Conservation (phyloP, 768 basidiomycete genomes). For the Podaxis rugospora region DNA sequence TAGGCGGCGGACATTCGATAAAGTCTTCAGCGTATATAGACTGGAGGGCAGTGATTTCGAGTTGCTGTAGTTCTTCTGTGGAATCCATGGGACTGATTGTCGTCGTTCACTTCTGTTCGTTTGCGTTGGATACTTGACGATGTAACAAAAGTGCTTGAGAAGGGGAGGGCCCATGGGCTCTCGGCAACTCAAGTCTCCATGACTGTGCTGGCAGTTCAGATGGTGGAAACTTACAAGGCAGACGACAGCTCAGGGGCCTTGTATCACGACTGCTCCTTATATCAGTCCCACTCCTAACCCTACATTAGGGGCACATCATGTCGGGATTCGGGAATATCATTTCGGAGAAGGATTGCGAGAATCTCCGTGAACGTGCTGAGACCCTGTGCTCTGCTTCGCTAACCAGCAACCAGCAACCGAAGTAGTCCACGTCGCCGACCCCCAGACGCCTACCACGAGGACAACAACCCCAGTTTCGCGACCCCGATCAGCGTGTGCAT, state of each 20-base stretch:
- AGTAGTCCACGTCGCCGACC: too few species aligned
- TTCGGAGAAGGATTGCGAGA: too few species aligned
- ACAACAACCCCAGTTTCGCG: too few species aligned
- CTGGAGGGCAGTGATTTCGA: conserved; percentile 74
- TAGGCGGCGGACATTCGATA: conserved; percentile 66
- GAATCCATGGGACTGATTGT: conserved; percentile 56
- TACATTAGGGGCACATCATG: background rate
- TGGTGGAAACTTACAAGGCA: background rate
- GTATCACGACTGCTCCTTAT: background rate
- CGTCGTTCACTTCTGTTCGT: conserved; percentile 5
- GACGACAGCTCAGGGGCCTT: background rate
- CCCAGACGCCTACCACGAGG: too few species aligned
- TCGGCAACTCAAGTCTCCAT: conserved; percentile 77
- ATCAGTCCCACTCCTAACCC: background rate
- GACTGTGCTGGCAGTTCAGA: conserved; percentile 18
- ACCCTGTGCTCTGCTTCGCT: too few species aligned
- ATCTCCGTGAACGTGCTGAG: too few species aligned
- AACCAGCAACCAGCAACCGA: too few species aligned
- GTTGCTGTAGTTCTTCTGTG: conserved; percentile 57
- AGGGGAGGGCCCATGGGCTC: conserved; percentile 65
- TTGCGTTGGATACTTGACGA: conserved; percentile 16
- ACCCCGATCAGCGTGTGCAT: too few species aligned
- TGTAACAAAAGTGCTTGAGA: conserved; percentile 46
- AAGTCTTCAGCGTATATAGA: conserved; percentile 83
- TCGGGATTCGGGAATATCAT: too few species aligned